Base-by-base conservation (phyloP, 805 yeast genomes). In the Ogataea ramenticola region DNA sequence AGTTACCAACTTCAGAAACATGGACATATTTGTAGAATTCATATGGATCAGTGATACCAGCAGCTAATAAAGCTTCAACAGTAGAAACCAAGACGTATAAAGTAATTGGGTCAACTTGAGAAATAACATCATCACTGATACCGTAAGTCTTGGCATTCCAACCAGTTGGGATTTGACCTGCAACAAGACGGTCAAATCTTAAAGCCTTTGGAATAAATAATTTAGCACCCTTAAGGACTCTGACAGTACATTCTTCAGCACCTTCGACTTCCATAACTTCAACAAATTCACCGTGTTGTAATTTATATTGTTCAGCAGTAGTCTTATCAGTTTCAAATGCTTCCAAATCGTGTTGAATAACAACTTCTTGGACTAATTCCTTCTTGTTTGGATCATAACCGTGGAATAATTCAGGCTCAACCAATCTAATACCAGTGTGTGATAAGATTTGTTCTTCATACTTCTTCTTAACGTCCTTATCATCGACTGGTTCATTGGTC, bases 21-120 rank as follows among this genome's bases (percentile, higher is more conserved):
- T 93, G 99, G 41, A 95, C 96, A 65, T 93, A 95, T 71, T 91
- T 83, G 77, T 93, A 93, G 77, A 95, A 88, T 73, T 93, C 99
- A 66, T 89, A 93, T 51, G 99, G 99, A 65, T 93, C 99, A 47
- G 96, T 88, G 60, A 93, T 72, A 83, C 99, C 99, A 51, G 97
- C 79, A 46, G 91, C 70, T 54, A 93, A 75, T 55, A 93, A 82
- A 2, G 98, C 97, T 72, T 93, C 98, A 46, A 83, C 95, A 42
- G 96, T 93, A 24, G 97, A 77, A 43, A 93, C 99, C 65, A 93
- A 75, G 41, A 87, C 96, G 61, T 72, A 93, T 62, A 93, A 76
- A 33, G 99, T 93, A 60, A 93, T 78, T 51, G 96, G 96, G 65
- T 93, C 99, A 53, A 93, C 99, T 72, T 93, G 99, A 46, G 80